Conservation (phyloP, 2,329 filamentous ascomycete genomes). For the Ceratocystis colombiana region DNA sequence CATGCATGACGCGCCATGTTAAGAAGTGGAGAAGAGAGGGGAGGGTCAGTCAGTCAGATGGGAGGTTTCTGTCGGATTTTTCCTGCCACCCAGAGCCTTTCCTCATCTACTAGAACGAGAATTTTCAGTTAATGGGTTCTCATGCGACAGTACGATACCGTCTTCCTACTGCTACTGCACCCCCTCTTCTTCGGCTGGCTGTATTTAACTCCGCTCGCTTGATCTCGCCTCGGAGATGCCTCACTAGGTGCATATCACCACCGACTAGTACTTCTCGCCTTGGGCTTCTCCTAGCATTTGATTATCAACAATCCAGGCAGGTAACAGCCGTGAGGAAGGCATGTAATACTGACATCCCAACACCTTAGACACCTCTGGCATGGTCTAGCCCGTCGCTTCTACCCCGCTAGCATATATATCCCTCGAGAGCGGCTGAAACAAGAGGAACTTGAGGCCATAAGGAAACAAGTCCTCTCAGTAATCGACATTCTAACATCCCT, state of each 20-base stretch:
- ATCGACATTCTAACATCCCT: too few species aligned
- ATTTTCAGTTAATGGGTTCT: background rate
- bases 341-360: background rate
- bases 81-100: background rate
- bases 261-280: too few species aligned
- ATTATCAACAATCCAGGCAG: background rate
- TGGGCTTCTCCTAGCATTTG: background rate
- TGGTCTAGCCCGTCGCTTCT: background rate
- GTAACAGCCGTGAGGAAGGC: background rate
- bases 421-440: background rate
- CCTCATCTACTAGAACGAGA: background rate
- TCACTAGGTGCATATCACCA: background rate
- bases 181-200: background rate
- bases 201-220: background rate
- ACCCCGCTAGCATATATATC: background rate
- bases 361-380: background rate
- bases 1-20: background rate
- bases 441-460: background rate
- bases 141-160: background rate
- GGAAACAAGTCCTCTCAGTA: background rate
- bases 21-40: background rate
- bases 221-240: conserved; percentile 3
- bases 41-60: background rate
- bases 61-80: background rate
- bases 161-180: background rate